Conservation (phyloP, 805 yeast species). For the Zygoascus tannicola region DNA sequence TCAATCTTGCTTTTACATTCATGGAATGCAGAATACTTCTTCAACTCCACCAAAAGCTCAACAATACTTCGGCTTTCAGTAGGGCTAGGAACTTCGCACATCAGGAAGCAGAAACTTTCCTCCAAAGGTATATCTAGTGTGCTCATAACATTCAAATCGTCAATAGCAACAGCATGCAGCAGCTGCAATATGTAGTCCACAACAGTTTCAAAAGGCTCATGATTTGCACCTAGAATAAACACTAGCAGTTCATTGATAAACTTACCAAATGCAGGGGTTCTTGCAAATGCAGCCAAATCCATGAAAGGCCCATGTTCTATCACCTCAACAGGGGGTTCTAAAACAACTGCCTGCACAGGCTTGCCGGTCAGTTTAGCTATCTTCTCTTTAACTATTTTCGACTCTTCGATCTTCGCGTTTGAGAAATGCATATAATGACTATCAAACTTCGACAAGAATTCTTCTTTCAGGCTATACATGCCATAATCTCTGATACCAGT, state of each 20-base stretch:
- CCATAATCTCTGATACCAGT: constrained; percentile 50
- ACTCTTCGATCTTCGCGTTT: constrained; percentile 75
- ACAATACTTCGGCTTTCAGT: constrained; percentile 28
- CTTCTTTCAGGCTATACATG: constrained; percentile 55
- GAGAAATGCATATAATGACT: constrained; percentile 76
- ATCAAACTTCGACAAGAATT: constrained; percentile 48
- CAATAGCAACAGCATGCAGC: constrained; percentile 50
- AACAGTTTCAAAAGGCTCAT: constrained; percentile 43
- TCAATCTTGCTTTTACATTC: constrained; percentile 1
- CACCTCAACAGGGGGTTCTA: constrained; percentile 42
- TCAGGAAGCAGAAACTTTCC: constrained; percentile 3
- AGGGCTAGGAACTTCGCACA: neutral
- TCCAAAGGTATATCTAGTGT: constrained; percentile 1
- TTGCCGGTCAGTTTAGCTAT: constrained; percentile 31
- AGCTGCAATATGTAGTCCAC: constrained; percentile 55
- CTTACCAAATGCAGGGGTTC: constrained; percentile 21
- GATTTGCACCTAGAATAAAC: constrained; percentile 4
- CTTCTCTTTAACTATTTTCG: constrained; percentile 52
- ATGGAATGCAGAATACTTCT: neutral
- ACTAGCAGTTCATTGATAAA: constrained; percentile 15
- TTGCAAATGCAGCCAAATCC: constrained; percentile 22
- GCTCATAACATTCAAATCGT: constrained; percentile 40
- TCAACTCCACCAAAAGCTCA: constrained; percentile 1
- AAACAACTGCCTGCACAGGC: constrained; percentile 40
- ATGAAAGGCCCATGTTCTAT: constrained; percentile 26